These are phyloP conservation scores for Psilocybe sp. DNA, from an alignment of 768 basidiomycete species.

Conservation along the genomic window DNA sequence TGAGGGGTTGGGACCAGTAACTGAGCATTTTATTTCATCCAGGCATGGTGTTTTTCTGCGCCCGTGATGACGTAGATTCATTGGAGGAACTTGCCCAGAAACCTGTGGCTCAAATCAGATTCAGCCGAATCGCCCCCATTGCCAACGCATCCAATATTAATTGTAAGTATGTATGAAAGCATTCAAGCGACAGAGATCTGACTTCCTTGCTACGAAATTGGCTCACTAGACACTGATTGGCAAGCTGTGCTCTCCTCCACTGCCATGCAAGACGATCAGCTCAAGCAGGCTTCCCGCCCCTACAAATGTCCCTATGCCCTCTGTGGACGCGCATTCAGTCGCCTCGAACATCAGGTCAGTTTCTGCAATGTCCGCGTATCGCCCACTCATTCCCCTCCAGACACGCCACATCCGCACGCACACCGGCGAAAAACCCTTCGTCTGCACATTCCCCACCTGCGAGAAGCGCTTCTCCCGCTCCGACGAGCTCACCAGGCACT, in stretches of 20 bases:
- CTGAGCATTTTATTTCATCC: no score
- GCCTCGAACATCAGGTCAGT: constrained; percentile 90
- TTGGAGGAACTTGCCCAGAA: no score
- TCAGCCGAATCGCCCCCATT: no score
- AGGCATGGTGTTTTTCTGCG: no score
- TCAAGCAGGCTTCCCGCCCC: constrained; percentile 53
- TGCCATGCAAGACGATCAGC: constrained; percentile 17
- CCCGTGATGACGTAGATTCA: no score
- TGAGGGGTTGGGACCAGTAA: no score
- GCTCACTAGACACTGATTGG: no score
- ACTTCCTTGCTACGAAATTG: no score
- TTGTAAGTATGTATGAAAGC: no score
- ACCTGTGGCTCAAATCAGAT: no score
- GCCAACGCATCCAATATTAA: no score
- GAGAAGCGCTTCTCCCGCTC: constrained; percentile 97
- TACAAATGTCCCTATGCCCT: constrained; percentile 95
- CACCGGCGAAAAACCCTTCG: constrained; percentile 97
- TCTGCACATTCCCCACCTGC: constrained; percentile 89
- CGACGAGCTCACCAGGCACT: constrained; percentile 97
- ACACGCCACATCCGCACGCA: constrained; percentile 98
- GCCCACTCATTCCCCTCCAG: constrained; percentile 36
- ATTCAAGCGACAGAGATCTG: no score
- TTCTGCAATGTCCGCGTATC: constrained; percentile 1
- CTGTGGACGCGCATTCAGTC: constrained; percentile 93
- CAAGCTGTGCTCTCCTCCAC: constrained; percentile 6